Percentiles rank a stretch among this genome's conserved stretches.
Evolutionary conservation across 768 basidiomycete genomes (phyloP).

Genomic region (Russula ochroleuca): DNA sequence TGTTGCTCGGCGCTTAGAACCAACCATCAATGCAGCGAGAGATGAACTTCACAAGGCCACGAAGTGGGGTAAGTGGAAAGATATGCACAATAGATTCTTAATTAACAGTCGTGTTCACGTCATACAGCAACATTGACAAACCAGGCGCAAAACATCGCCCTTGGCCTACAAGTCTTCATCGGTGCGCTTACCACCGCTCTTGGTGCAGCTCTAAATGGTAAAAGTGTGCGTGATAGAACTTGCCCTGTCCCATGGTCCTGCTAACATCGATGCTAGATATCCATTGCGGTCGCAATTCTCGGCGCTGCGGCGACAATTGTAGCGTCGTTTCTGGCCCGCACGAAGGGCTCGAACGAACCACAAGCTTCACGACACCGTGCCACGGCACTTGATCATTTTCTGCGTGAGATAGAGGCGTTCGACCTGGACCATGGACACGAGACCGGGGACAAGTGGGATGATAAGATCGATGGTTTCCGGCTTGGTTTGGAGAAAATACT

Average conservation of each 20-base stretch:
- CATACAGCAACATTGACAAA: conserved; percentile 24
- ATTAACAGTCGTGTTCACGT: neutral
- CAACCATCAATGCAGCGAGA: conserved; percentile 1
- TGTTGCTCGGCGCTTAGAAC: conserved; percentile 4
- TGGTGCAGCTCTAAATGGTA: conserved; percentile 30
- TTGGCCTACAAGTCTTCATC: conserved; percentile 32
- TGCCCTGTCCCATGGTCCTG: neutral
- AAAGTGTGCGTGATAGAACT: conserved; percentile 5
- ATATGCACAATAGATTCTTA: neutral
- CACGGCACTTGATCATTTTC: conserved; percentile 61
- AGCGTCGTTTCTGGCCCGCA: conserved; percentile 68
- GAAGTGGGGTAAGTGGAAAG: conserved; percentile 5
- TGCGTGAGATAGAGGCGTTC: conserved; percentile 58
- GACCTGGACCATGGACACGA: conserved; percentile 50
- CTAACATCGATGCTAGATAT: conserved; percentile 31
- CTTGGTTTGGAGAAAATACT: conserved; percentile 46
- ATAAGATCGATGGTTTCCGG: conserved; percentile 36
- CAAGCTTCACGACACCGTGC: conserved; percentile 51
- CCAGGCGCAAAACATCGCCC: conserved; percentile 29
- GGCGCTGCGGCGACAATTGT: conserved; percentile 64
- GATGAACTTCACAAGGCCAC: neutral
- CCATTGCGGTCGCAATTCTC: conserved; percentile 40
- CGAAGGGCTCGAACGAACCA: conserved; percentile 66
- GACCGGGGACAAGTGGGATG: conserved; percentile 36
- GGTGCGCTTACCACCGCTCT: conserved; percentile 33